phyloP scores from a whole-genome alignment of 1,284 basidiomycete species.

The Cryptococcus sp. region DNA sequence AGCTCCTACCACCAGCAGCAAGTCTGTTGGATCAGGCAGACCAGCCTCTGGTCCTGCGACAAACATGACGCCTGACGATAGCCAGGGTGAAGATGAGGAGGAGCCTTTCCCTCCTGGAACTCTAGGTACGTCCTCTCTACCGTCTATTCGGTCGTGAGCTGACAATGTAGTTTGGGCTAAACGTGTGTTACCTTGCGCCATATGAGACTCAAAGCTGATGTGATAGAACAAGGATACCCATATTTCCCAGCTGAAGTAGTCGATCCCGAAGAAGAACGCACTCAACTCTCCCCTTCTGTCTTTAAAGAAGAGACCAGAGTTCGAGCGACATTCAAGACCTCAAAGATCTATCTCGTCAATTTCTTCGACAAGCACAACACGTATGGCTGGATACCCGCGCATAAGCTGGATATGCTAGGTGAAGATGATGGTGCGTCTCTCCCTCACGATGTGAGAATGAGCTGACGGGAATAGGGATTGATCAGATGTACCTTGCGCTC shows the following conservation, averaged over 20 bases:
- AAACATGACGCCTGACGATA: constrained; percentile 21
- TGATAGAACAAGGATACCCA: constrained; percentile 33
- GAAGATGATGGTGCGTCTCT: constrained; percentile 55
- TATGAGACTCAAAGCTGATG: not conserved
- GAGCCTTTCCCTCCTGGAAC: constrained; percentile 35
- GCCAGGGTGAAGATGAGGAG: constrained; percentile 9
- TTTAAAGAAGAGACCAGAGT: constrained; percentile 40
- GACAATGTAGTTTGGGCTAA: constrained; percentile 43
- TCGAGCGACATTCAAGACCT: constrained; percentile 10
- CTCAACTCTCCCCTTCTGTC: constrained; percentile 55
- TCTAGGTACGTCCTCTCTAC: constrained; percentile 26
- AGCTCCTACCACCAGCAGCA: not conserved
- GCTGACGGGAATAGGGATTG: not conserved
- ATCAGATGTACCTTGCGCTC: not conserved
- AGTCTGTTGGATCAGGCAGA: not conserved
- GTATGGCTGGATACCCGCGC: constrained; percentile 58
- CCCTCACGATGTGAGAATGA: not conserved
- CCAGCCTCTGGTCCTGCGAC: not conserved
- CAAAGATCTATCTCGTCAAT: constrained; percentile 55
- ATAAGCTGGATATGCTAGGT: constrained; percentile 56
- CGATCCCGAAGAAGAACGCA: constrained; percentile 48
- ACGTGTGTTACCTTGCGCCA: constrained; percentile 5
- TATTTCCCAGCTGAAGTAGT: constrained; percentile 49
- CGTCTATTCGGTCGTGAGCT: constrained; percentile 1
- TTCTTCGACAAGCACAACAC: constrained; percentile 63